Percentiles rank a stretch among this genome's conserved stretches.
Evolutionary conservation across 2,329 filamentous ascomycete genomes (phyloP).

Genomic region (Penicillium sp.): DNA sequence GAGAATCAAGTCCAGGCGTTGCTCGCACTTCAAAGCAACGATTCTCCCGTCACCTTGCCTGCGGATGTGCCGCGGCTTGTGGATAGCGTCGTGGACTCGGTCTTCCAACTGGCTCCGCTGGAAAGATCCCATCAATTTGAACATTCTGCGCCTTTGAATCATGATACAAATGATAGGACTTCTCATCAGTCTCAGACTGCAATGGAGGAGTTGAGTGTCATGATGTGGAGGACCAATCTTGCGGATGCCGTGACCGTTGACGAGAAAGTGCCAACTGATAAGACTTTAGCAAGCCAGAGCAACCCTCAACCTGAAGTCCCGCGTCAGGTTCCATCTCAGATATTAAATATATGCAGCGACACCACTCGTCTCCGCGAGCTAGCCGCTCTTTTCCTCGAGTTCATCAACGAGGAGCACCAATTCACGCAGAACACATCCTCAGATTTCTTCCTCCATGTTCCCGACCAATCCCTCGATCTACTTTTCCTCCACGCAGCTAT

Average conservation of each 20-base stretch:
- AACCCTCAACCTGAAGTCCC: not conserved
- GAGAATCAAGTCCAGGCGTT: not conserved
- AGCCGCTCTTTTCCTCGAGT: not conserved
- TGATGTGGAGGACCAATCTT: slow-evolving; percentile 13
- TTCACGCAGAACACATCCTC: not conserved
- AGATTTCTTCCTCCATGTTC: not conserved
- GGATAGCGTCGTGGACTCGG: not conserved
- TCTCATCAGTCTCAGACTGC: slow-evolving; percentile 4
- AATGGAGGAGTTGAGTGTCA: slow-evolving; percentile 11
- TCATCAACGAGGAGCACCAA: not conserved
- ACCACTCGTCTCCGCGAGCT: not conserved
- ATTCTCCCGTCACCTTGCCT: not conserved
- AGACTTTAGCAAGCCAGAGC: not conserved
- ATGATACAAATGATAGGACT: not conserved
- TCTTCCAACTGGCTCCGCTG: not conserved
- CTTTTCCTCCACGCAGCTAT: not conserved
- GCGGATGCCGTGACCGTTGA: slow-evolving; percentile 6
- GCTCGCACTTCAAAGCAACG: not conserved
- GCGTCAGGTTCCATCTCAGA: not conserved
- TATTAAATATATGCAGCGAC: not conserved
- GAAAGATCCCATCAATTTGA: not conserved
- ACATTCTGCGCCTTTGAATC: not conserved
- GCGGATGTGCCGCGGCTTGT: not conserved
- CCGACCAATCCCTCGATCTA: not conserved
- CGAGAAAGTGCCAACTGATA: not conserved